These are phyloP conservation scores for Xylariomycetidae sp. DNA, from an alignment of 2,329 filamentous ascomycete genomes.

Conservation along the genomic window DNA sequence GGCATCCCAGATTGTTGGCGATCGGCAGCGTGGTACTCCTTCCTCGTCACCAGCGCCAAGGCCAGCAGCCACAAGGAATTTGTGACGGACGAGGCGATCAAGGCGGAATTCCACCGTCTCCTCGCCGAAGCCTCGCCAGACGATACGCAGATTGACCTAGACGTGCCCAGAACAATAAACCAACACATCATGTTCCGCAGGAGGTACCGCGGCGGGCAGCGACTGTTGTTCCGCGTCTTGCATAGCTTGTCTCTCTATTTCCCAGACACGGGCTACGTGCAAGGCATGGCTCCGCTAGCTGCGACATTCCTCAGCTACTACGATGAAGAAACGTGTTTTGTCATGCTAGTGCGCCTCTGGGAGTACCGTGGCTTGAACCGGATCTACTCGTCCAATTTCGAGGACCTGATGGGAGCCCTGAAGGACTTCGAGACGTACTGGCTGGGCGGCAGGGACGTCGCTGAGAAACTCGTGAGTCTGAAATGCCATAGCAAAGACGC, in stretches of 20 bases:
- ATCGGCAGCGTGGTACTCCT: conserved; percentile 88
- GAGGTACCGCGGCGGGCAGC: conserved; percentile 86
- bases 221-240: conserved; percentile 84
- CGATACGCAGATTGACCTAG: conserved; percentile 94
- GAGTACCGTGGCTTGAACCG: conserved; percentile 77
- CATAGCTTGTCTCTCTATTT: conserved; percentile 90
- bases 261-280: conserved; percentile 87
- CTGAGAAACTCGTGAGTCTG: conserved; percentile 67
- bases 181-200: conserved; percentile 95
- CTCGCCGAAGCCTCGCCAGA: conserved; percentile 73
- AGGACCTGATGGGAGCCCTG: conserved; percentile 78
- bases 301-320: conserved; percentile 94
- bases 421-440: conserved; percentile 80
- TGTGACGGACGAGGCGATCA: conserved; percentile 64
- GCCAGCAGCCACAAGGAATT: conserved; percentile 51
- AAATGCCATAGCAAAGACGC: no score
- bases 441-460: conserved; percentile 73
- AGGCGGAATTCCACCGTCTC: conserved; percentile 65
- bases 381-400: conserved; percentile 79
- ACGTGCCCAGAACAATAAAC: conserved; percentile 91
- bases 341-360: conserved; percentile 97
- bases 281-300: conserved; percentile 92
- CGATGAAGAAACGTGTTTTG: conserved; percentile 88
- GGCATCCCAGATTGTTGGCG: conserved; percentile 97
- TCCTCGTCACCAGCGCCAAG: conserved; percentile 72